Evolutionary conservation across 2,329 filamentous ascomycete genomes (phyloP), one percentile per base, ranked within the genome.

Genomic region (Cyphellophora europaea): DNA sequence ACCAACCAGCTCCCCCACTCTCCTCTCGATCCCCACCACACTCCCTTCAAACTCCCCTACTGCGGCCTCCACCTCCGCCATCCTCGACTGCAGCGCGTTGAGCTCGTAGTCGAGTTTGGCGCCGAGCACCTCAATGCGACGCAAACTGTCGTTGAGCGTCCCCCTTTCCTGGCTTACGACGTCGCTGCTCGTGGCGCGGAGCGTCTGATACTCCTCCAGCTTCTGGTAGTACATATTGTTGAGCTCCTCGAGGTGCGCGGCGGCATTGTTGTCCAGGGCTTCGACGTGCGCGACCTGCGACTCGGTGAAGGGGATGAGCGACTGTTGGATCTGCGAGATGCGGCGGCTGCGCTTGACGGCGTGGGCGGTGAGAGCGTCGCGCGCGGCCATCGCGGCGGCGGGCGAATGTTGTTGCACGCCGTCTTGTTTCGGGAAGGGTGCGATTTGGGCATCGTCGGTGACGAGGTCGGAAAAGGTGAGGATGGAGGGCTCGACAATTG

Each of bases 61-160:
- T 1, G 82, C 83, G 42, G 86, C 82, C 52, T 94, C 87, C 6
- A 94, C 82, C 52, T 96, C 89, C 49, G 83, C 72, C 6, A 94
- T 80, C 50, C 86, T 86, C 31, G 79, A 77, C 32, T 77, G 69
- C n/a, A 96, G 65, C 11, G 78, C 77, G 40, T 81, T 75, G 42
- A 95, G 79, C 63, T 95, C 89, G 57, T 96, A 96, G 51, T 96
- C 88, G 36, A 96, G 67, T 58, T 88, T 88, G 13, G 86, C 85
- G 3, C 81, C 77, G 25, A 93, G 65, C 14, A 81, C 73, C 54
- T 93, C 87, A 11, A 95, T 69, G 44, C 91, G 83, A 55, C 81
- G 81, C 41, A 87, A 66, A 11, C 72, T 71, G 52, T 91, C 84
- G 3, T 72, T 74, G 23, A 93, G 64, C 34, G 72, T 69, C 14